These are phyloP conservation scores for Mitragyna speciosa DNA, from an alignment of 257 asterid genomes.

Conservation along the genomic window DNA sequence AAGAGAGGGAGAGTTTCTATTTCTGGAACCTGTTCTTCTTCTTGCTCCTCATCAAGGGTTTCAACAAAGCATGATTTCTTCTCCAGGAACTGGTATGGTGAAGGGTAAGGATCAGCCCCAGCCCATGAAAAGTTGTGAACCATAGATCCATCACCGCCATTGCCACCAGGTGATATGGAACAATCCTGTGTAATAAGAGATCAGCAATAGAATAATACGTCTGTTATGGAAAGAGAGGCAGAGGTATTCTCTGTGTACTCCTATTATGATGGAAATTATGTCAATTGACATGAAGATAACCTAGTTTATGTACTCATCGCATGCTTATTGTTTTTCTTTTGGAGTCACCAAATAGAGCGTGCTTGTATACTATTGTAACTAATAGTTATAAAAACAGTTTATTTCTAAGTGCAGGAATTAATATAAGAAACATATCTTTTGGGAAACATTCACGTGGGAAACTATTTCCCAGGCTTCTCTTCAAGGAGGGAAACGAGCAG, in stretches of 20 bases:
- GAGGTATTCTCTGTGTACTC: neutral
- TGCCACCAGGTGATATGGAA: slow-evolving; percentile 47
- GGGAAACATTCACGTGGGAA: too few species aligned
- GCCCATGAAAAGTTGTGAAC: slow-evolving; percentile 52
- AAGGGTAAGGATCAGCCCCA: slow-evolving; percentile 43
- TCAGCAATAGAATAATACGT: neutral
- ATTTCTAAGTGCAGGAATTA: neutral
- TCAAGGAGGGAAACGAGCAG: neutral
- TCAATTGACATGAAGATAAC: neutral
- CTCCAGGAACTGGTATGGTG: slow-evolving; percentile 58
- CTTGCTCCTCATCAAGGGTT: slow-evolving; percentile 51
- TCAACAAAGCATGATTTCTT: slow-evolving; percentile 41
- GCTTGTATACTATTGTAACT: neutral
- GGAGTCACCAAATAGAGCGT: neutral
- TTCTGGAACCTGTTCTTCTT: slow-evolving; percentile 28
- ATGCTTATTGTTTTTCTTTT: neutral
- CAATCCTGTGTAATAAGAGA: slow-evolving; percentile 45
- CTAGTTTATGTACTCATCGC: neutral
- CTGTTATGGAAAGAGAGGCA: neutral
- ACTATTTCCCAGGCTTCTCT: neutral
- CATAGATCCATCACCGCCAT: slow-evolving; percentile 33
- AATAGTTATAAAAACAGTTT: neutral
- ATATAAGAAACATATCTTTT: neutral
- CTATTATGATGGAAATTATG: slow-evolving; percentile 5
- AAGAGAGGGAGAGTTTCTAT: slow-evolving; percentile 87